Evolutionary conservation across 177 flowering plant species (phyloP).

Genomic region (Vitis hybrid): DNA sequence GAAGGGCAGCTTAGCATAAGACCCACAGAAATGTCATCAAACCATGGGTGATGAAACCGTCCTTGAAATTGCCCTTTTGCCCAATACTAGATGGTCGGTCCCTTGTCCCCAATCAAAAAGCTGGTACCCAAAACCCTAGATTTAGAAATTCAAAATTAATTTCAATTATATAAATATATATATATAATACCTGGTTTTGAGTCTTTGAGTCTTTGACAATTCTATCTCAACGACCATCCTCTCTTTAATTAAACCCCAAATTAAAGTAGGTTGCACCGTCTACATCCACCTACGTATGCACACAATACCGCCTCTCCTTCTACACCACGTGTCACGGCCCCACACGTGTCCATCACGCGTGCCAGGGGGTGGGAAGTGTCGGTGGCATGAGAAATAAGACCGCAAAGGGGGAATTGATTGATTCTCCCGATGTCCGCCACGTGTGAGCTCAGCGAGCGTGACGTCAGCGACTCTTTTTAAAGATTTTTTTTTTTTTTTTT

Average conservation of each 20-base stretch:
- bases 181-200: not conserved
- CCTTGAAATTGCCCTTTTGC: not conserved
- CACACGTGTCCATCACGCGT: constrained; percentile 17
- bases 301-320: not conserved
- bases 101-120: constrained; percentile 10
- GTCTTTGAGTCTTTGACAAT: not conserved
- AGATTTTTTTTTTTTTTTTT: too few species aligned
- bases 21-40: constrained; percentile 14
- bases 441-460: too few species aligned
- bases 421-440: too few species aligned
- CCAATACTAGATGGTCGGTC: constrained; percentile 18
- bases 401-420: too few species aligned
- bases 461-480: not conserved
- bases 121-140: not conserved
- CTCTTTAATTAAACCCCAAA: not conserved
- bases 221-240: not conserved
- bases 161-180: not conserved
- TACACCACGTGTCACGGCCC: not conserved
- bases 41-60: constrained; percentile 7
- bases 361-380: constrained; percentile 21
- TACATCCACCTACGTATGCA: constrained; percentile 19
- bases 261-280: constrained; percentile 28
- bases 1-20: not conserved
- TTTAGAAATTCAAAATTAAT: not conserved
- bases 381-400: constrained; percentile 20